These are phyloP conservation scores for Fusarium sp. DNA, from an alignment of 2,329 filamentous ascomycete genomes.

Conservation along the genomic window DNA sequence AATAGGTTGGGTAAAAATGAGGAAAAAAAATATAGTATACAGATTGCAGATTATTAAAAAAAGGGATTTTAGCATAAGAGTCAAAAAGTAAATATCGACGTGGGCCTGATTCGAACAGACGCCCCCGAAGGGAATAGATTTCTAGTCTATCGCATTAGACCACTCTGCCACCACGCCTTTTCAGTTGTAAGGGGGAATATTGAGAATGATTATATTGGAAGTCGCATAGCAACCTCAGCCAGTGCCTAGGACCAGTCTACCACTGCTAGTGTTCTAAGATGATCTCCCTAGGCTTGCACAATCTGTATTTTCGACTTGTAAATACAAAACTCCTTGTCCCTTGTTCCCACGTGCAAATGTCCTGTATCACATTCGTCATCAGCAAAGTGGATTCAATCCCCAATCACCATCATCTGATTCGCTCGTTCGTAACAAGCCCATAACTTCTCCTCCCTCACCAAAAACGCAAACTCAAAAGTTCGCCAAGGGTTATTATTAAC, in stretches of 20 bases:
- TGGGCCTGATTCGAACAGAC: slow-evolving; percentile 30
- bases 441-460: not conserved
- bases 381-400: not conserved
- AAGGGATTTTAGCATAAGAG: fast-evolving
- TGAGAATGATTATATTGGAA: fast-evolving
- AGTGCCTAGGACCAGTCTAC: fast-evolving
- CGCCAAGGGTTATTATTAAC: not conserved
- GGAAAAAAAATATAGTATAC: fast-evolving
- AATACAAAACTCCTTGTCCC: not conserved
- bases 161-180: slow-evolving; percentile 27
- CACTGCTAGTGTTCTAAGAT: not conserved
- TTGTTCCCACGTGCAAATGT: not conserved
- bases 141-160: slow-evolving; percentile 32
- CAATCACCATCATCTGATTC: not conserved
- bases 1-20: fast-evolving
- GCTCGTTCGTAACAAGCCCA: not conserved
- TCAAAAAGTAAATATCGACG: not conserved
- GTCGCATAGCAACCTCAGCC: fast-evolving
- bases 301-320: not conserved
- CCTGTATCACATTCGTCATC: not conserved
- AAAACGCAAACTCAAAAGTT: not conserved
- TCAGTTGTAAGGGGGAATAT: fast-evolving
- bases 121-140: slow-evolving; percentile 30
- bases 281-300: not conserved
- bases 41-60: not conserved